These are phyloP conservation scores for Lecanosticta acicola DNA, from an alignment of 2,329 filamentous ascomycete species.

Conservation along the genomic window DNA sequence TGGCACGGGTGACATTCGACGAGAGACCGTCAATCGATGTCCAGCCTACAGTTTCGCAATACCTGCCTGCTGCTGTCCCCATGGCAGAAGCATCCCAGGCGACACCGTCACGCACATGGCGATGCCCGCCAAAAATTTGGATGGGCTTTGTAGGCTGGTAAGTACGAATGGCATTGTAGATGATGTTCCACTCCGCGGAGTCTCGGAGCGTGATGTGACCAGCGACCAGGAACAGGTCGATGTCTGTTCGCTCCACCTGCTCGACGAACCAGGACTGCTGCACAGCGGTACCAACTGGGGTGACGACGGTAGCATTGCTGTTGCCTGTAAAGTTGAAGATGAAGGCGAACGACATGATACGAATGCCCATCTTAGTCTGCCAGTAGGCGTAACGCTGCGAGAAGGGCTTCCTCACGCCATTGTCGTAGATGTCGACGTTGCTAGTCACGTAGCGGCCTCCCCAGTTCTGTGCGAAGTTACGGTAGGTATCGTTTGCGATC, in stretches of 20 bases:
- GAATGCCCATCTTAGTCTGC: slow-evolving; percentile 43
- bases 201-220: slow-evolving; percentile 56
- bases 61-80: slow-evolving; percentile 56
- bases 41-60: slow-evolving; percentile 65
- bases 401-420: slow-evolving; percentile 28
- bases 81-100: slow-evolving; percentile 59
- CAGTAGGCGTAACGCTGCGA: slow-evolving; percentile 45
- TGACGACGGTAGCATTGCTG: slow-evolving; percentile 57
- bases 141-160: slow-evolving; percentile 54
- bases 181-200: slow-evolving; percentile 41
- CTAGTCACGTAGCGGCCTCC: slow-evolving; percentile 50
- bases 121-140: slow-evolving; percentile 53
- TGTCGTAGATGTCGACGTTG: slow-evolving; percentile 45
- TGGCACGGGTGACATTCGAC: slow-evolving; percentile 36
- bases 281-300: slow-evolving; percentile 48
- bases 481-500: slow-evolving; percentile 57
- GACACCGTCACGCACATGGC: slow-evolving; percentile 55
- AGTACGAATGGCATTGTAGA: slow-evolving; percentile 56
- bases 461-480: slow-evolving; percentile 55
- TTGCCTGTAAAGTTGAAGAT: slow-evolving; percentile 51
- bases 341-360: slow-evolving; percentile 51
- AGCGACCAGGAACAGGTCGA: slow-evolving; percentile 59
- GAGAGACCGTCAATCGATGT: slow-evolving; percentile 58
- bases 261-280: slow-evolving; percentile 57
- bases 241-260: slow-evolving; percentile 51